Conservation (phyloP, 257 asterid genomes). For the Prunella vulgaris region DNA sequence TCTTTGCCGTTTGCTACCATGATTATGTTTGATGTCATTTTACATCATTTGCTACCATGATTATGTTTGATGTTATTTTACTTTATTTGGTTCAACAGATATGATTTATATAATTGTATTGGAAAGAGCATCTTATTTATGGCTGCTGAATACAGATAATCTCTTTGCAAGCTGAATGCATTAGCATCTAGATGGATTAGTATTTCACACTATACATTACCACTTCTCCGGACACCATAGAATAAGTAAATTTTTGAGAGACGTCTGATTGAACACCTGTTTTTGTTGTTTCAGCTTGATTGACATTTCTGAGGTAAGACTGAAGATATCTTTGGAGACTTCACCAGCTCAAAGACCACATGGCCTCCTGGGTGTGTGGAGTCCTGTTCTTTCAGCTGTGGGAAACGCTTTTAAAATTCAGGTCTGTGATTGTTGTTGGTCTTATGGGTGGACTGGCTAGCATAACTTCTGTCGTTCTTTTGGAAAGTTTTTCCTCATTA, state of each 20-base stretch:
- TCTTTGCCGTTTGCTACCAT: slow-evolving; percentile 7
- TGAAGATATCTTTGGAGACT: slow-evolving; percentile 88
- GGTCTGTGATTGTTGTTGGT: slow-evolving; percentile 39
- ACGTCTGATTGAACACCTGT: slow-evolving; percentile 8
- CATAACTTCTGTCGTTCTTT: slow-evolving; percentile 3
- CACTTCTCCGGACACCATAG: not conserved
- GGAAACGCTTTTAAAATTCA: slow-evolving; percentile 95
- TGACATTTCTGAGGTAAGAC: slow-evolving; percentile 86
- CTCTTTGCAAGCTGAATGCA: not conserved
- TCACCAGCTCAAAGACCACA: slow-evolving; percentile 89
- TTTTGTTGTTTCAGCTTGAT: slow-evolving; percentile 60
- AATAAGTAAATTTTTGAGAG: slow-evolving; percentile 4
- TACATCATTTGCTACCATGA: not conserved
- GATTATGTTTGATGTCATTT: not conserved
- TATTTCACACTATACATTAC: not conserved
- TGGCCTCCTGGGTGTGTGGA: slow-evolving; percentile 95
- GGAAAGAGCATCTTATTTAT: not conserved
- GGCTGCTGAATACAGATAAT: not conserved
- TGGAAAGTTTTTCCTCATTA: not conserved
- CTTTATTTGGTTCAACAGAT: not conserved
- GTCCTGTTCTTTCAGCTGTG: slow-evolving; percentile 94
- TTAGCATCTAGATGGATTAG: slow-evolving; percentile 10
- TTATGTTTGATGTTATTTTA: not conserved
- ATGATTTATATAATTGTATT: not conserved
- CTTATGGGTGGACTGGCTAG: slow-evolving; percentile 12